Conservation (phyloP, 2,329 filamentous ascomycete genomes). For the Ophiostoma sp. region DNA sequence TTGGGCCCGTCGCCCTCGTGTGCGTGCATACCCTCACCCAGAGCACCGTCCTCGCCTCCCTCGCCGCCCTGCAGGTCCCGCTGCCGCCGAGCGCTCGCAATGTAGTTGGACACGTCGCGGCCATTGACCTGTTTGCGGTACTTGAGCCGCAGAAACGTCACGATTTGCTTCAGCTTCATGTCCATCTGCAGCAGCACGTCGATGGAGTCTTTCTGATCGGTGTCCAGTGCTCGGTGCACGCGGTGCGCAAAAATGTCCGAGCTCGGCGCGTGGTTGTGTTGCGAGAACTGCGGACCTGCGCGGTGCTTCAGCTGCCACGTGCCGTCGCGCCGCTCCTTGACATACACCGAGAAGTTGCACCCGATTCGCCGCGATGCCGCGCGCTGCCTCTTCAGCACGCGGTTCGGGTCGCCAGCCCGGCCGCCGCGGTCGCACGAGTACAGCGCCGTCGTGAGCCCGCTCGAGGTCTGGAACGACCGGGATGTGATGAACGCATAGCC, state of each 20-base stretch:
- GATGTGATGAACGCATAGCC: slow-evolving; percentile 23
- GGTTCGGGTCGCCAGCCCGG: slow-evolving; percentile 19
- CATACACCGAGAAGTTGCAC: slow-evolving; percentile 21
- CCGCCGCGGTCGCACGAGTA: slow-evolving; percentile 23
- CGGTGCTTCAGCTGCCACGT: slow-evolving; percentile 21
- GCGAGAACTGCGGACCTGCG: slow-evolving; percentile 19
- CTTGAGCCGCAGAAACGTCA: slow-evolving; percentile 22
- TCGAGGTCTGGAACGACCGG: slow-evolving; percentile 21
- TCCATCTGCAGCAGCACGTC: slow-evolving; percentile 22
- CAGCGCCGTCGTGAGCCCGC: slow-evolving; percentile 21
- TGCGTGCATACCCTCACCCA: not conserved
- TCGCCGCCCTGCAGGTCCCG: not conserved
- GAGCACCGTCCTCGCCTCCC: not conserved
- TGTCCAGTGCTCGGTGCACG: slow-evolving; percentile 22
- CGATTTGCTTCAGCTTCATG: slow-evolving; percentile 22
- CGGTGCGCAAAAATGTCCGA: slow-evolving; percentile 21
- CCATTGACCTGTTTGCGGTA: slow-evolving; percentile 21
- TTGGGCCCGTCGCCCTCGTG: not conserved
- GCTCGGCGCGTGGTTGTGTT: slow-evolving; percentile 23
- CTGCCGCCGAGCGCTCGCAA: slow-evolving; percentile 21
- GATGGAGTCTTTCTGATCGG: slow-evolving; percentile 23
- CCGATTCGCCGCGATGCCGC: slow-evolving; percentile 22
- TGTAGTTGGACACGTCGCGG: slow-evolving; percentile 24
- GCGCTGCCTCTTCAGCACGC: slow-evolving; percentile 21
- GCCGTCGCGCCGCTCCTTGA: slow-evolving; percentile 22